Conservation (phyloP, 140 eudicot genomes). For the Flaveria floridana region DNA sequence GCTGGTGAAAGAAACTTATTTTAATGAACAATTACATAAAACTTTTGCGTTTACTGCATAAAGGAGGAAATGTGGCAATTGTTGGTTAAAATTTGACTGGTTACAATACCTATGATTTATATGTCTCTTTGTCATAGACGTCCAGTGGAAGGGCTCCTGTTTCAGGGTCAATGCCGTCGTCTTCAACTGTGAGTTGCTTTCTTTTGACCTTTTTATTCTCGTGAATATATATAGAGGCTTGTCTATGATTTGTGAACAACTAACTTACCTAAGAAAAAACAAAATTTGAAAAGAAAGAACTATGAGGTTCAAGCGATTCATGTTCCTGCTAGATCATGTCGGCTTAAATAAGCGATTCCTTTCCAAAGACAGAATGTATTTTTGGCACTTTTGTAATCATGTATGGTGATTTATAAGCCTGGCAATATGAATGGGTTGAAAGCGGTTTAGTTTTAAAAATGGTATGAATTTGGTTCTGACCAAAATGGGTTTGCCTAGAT, state of each 20-base stretch:
- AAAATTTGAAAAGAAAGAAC: not conserved
- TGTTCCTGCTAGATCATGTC: no score
- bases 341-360: no score
- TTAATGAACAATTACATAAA: no score
- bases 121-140: constrained; percentile 30
- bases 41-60: no score
- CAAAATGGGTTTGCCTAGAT: not conserved
- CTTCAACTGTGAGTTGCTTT: constrained; percentile 47
- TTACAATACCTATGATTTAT: no score
- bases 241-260: not conserved
- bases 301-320: no score
- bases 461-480: not conserved
- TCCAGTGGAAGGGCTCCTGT: constrained; percentile 49
- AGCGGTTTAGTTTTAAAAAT: not conserved
- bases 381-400: constrained; percentile 5
- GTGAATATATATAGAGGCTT: not conserved
- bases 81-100: no score
- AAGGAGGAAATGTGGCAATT: no score
- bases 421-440: not conserved
- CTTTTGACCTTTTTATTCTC: constrained; percentile 1
- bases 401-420: not conserved
- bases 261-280: not conserved
- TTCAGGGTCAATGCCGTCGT: constrained; percentile 44
- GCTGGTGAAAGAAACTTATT: no score
- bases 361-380: not conserved